Conservation (phyloP, 768 basidiomycete genomes). For the Chalciporus sphaerocephalus region DNA sequence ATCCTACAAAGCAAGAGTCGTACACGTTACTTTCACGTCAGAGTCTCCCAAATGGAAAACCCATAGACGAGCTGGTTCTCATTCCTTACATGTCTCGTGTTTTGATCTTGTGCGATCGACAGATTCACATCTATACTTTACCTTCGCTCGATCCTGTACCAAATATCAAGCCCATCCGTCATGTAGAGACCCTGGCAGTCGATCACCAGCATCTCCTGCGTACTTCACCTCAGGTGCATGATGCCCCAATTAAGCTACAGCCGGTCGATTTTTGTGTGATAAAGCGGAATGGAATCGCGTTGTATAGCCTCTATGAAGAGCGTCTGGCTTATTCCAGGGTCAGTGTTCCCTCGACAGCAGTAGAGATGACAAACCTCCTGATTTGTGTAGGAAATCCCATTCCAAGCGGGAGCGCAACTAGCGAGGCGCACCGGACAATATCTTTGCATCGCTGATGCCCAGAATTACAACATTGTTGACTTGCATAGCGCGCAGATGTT, state of each 20-base stretch:
- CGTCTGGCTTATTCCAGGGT: constrained; percentile 61
- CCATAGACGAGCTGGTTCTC: constrained; percentile 78
- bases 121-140: constrained; percentile 74
- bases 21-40: constrained; percentile 69
- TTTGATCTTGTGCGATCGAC: constrained; percentile 68
- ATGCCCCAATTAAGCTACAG: constrained; percentile 37
- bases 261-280: constrained; percentile 70
- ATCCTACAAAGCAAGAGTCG: constrained; percentile 51
- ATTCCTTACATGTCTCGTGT: constrained; percentile 71
- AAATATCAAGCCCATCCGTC: constrained; percentile 71
- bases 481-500: constrained; percentile 65
- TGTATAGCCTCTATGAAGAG: constrained; percentile 62
- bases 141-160: constrained; percentile 73
- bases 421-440: constrained; percentile 59
- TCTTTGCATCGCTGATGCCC: constrained; percentile 72
- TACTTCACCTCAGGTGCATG: constrained; percentile 40
- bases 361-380: not conserved
- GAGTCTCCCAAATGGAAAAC: constrained; percentile 58
- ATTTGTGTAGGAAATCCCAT: constrained; percentile 59
- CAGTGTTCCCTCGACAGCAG: constrained; percentile 1
- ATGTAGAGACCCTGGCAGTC: constrained; percentile 75
- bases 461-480: constrained; percentile 75
- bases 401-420: constrained; percentile 52
- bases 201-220: constrained; percentile 70
- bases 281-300: constrained; percentile 58